phyloP scores from a whole-genome alignment of 2,329 filamentous ascomycete genomes.

The Pestalotiopsis sp. region DNA sequence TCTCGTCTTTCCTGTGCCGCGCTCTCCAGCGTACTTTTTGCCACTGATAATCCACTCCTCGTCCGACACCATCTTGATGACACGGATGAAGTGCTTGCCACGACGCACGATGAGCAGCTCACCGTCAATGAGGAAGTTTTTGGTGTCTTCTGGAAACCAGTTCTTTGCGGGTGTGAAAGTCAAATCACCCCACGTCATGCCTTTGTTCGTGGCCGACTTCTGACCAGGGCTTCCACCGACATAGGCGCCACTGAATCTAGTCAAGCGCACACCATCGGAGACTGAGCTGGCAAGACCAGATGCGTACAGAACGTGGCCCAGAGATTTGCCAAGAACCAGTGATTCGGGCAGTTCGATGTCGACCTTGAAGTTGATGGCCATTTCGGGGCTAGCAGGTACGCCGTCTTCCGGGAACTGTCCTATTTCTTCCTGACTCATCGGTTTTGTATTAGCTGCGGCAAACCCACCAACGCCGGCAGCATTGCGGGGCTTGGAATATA shows the following conservation, averaged over 20 bases:
- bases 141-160: slow-evolving; percentile 59
- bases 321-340: slow-evolving; percentile 56
- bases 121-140: slow-evolving; percentile 63
- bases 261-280: slow-evolving; percentile 62
- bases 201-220: slow-evolving; percentile 26
- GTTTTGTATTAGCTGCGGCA: slow-evolving; percentile 3
- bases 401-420: slow-evolving; percentile 23
- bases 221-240: slow-evolving; percentile 55
- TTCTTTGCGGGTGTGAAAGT: slow-evolving; percentile 65
- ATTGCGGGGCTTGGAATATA: slow-evolving; percentile 44
- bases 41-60: slow-evolving; percentile 54
- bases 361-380: slow-evolving; percentile 46
- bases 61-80: slow-evolving; percentile 62
- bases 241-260: slow-evolving; percentile 59
- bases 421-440: slow-evolving; percentile 15
- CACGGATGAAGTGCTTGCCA: slow-evolving; percentile 65
- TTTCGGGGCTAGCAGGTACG: slow-evolving; percentile 38
- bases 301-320: slow-evolving; percentile 62
- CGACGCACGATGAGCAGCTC: slow-evolving; percentile 62
- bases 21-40: slow-evolving; percentile 55
- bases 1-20: slow-evolving; percentile 51
- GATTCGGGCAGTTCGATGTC: slow-evolving; percentile 63
- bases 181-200: slow-evolving; percentile 51
- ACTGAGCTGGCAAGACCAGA: slow-evolving; percentile 59
- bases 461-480: background rate